These are phyloP conservation scores for Elaphomyces granulatus DNA, from an alignment of 495 filamentous ascomycete genomes.

Conservation along the genomic window DNA sequence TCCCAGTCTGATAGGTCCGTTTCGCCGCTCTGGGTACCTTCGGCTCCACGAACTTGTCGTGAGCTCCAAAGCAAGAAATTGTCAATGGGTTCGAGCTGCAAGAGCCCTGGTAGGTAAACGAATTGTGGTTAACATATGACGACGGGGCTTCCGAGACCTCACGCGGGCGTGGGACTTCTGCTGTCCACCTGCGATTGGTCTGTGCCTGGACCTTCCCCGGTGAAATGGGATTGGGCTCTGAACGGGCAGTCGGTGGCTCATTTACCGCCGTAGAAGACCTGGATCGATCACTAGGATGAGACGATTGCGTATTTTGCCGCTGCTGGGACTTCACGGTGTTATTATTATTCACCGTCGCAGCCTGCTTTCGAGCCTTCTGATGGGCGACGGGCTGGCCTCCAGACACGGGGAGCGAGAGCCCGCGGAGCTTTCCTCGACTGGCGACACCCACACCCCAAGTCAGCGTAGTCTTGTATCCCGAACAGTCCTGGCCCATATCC, in stretches of 20 bases:
- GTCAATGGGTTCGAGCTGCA: background rate
- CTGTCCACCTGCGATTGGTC: background rate
- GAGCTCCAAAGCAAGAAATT: background rate
- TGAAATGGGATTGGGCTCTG: too few relatives aligned
- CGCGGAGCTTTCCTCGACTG: slow-evolving; percentile 87
- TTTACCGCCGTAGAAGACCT: too few relatives aligned
- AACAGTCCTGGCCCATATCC: slow-evolving; percentile 82
- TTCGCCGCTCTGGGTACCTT: background rate
- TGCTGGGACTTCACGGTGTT: background rate
- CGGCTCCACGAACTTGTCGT: background rate
- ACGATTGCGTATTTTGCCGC: background rate
- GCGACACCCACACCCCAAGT: slow-evolving; percentile 98
- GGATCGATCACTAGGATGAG: too few relatives aligned
- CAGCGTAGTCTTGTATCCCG: slow-evolving; percentile 91
- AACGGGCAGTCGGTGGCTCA: too few relatives aligned
- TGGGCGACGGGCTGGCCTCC: slow-evolving; percentile 2
- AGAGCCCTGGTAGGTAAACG: background rate
- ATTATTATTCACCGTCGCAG: background rate
- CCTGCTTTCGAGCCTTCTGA: slow-evolving; percentile 4
- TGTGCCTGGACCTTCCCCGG: too few relatives aligned
- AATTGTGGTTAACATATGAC: background rate
- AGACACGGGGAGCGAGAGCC: slow-evolving; percentile 71
- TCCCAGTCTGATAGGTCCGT: background rate
- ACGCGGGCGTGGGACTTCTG: background rate
- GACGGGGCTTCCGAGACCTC: background rate